Percentiles rank a stretch among this genome's conserved stretches.
These are phyloP conservation scores for Vaccinium darrowii DNA, from an alignment of 148 eudicot genomes.

Conservation along the genomic window DNA sequence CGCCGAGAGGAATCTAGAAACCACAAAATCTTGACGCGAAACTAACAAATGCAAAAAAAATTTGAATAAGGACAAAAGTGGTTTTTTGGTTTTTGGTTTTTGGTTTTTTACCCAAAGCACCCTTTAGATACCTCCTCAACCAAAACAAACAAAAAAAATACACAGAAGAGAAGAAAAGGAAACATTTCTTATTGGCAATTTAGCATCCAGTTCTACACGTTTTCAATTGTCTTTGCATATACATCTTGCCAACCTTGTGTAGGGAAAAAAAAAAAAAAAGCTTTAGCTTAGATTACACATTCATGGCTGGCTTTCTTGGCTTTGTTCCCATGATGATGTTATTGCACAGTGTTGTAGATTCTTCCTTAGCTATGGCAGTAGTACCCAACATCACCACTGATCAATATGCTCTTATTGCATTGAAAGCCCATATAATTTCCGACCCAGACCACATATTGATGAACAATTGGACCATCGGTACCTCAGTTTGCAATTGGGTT, in stretches of 20 bases:
- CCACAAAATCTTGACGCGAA: no score
- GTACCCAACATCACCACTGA: background rate
- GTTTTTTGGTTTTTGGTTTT: no score
- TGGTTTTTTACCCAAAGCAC: no score
- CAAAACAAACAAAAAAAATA: no score
- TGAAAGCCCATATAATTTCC: background rate
- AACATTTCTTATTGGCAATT: no score
- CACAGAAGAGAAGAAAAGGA: background rate
- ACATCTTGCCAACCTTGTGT: background rate
- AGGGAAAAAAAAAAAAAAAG: background rate
- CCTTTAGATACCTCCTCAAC: background rate
- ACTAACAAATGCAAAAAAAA: no score
- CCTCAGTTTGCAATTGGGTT: background rate
- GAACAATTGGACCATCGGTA: background rate
- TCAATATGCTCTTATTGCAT: background rate
- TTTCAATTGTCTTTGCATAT: background rate
- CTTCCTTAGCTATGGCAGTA: background rate
- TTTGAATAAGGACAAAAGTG: no score
- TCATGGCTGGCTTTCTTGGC: background rate
- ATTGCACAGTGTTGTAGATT: background rate
- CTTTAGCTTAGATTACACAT: background rate
- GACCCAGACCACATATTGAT: background rate
- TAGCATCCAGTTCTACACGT: no score
- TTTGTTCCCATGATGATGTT: background rate
- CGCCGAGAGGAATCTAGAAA: no score